Evolutionary conservation across 306 rosid species (phyloP), one percentile per base, ranked within the genome.

Genomic region (Quercus berberidifolia): DNA sequence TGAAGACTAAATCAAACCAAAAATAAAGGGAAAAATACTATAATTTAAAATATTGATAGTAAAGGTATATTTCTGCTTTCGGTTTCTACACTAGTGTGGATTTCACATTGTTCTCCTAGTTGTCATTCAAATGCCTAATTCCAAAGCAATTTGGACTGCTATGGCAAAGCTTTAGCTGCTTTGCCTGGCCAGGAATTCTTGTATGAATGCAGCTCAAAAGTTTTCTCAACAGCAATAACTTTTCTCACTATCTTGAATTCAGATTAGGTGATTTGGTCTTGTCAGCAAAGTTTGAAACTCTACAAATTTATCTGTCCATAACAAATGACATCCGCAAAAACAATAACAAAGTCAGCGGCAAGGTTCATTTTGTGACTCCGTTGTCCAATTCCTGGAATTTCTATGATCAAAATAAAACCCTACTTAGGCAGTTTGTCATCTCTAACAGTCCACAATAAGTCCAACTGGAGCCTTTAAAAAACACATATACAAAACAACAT

Each of bases 121-220:
- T 33, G 52, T 85, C 76, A 79, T 69, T 51, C 88, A 85, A 65
- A 30, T 79, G 71, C 56, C 51, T 52, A 79, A 79, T 59, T 52
- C 71, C 15, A 80, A 58, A 77, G 73, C 49, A 1, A 80, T 86
- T 35, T 86, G 85, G 89, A 77, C 79, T 74, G 89, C 83, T 7
- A 80, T 86, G 86, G 86, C 83, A 86, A 84, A 86, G 89, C 55
- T 86, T 86, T 84, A 78, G 77, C 57, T 6, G 9, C 77, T 72
- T 73, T 85, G 60, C 84, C 82, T 19, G 84, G 75, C 26, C 86
- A 82, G 74, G 55, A 69, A 5, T 79, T 85, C 35, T 76, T 77
- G 65, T 77, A 82, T 56, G 86, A 67, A 76, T 82, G 88, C 23
- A 65, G 9, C 79, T 82, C 41, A 72, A 38, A 76, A 79, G 88